Conservation (phyloP, 495 filamentous ascomycete genomes). For the Penicillium lividum region DNA sequence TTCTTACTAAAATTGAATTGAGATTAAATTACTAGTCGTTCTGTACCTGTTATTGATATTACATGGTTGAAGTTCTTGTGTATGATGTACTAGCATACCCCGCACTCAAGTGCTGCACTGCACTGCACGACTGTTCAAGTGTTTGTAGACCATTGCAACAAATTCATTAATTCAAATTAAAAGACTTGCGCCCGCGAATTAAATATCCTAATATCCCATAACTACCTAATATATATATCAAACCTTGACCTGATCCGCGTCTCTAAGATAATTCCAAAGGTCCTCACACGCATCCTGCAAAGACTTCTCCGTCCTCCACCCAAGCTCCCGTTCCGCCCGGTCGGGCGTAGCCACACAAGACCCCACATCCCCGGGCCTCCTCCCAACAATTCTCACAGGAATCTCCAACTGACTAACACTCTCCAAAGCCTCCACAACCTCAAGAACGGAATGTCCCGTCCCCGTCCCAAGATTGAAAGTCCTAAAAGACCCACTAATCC, state of each 20-base stretch:
- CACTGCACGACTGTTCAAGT: too few species aligned
- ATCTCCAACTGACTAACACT: slow-evolving; percentile 2
- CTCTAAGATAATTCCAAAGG: slow-evolving; percentile 10
- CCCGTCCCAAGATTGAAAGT: slow-evolving; percentile 8
- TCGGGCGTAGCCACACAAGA: slow-evolving; percentile 7
- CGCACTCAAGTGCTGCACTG: too few species aligned
- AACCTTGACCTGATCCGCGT: neutral
- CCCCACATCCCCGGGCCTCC: slow-evolving; percentile 4
- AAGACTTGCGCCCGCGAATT: neutral
- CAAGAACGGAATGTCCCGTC: neutral
- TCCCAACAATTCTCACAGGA: neutral
- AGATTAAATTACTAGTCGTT: too few species aligned
- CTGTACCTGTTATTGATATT: too few species aligned
- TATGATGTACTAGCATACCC: too few species aligned
- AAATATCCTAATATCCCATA: neutral
- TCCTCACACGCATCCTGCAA: slow-evolving; percentile 10
- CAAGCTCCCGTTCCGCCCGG: slow-evolving; percentile 4
- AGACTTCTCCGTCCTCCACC: slow-evolving; percentile 6
- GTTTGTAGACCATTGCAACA: too few species aligned
- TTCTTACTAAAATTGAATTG: too few species aligned
- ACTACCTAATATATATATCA: neutral
- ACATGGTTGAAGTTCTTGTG: too few species aligned
- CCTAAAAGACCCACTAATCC: slow-evolving; percentile 3
- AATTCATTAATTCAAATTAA: too few species aligned
- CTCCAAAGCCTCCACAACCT: slow-evolving; percentile 3